Conservation (phyloP, 192 early-diverging fungal genomes). For the Entophlyctis helioformis region DNA sequence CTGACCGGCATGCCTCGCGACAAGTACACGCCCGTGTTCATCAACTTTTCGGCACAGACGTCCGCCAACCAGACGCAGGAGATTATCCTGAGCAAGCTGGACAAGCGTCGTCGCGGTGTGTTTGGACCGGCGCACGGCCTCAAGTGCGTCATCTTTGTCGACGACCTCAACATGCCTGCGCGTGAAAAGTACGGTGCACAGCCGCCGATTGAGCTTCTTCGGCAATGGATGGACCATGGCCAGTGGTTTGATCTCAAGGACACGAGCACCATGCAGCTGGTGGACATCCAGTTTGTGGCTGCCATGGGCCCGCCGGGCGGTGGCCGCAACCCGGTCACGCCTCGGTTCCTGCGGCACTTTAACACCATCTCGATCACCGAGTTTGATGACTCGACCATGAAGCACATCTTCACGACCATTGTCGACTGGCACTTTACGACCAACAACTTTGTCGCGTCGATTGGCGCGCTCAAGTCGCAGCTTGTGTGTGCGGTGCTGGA, state of each 20-base stretch:
- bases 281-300: slow-evolving; percentile 45
- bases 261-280: slow-evolving; percentile 39
- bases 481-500: slow-evolving; percentile 33
- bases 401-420: slow-evolving; percentile 44
- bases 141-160: slow-evolving; percentile 46
- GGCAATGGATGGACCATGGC: slow-evolving; percentile 47
- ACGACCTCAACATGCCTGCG: slow-evolving; percentile 53
- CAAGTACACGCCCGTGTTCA: slow-evolving; percentile 46
- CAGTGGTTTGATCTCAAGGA: slow-evolving; percentile 46
- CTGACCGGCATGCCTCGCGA: slow-evolving; percentile 27
- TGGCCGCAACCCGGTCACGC: slow-evolving; percentile 42
- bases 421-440: slow-evolving; percentile 41
- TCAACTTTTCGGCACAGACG: slow-evolving; percentile 55
- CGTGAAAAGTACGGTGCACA: slow-evolving; percentile 51
- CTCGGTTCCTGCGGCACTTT: slow-evolving; percentile 42
- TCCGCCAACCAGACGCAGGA: slow-evolving; percentile 49
- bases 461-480: slow-evolving; percentile 20
- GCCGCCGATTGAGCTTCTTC: slow-evolving; percentile 44
- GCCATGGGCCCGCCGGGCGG: slow-evolving; percentile 52
- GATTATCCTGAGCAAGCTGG: slow-evolving; percentile 42
- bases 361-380: slow-evolving; percentile 40
- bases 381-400: slow-evolving; percentile 39
- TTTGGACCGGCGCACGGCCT: slow-evolving; percentile 43
- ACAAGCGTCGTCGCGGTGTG: slow-evolving; percentile 39
- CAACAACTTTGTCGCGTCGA: slow-evolving; percentile 21